Percentiles rank a stretch among this genome's conserved stretches.
Conservation (phyloP, 129 eudicot species). For the Flaveria bidentis region DNA sequence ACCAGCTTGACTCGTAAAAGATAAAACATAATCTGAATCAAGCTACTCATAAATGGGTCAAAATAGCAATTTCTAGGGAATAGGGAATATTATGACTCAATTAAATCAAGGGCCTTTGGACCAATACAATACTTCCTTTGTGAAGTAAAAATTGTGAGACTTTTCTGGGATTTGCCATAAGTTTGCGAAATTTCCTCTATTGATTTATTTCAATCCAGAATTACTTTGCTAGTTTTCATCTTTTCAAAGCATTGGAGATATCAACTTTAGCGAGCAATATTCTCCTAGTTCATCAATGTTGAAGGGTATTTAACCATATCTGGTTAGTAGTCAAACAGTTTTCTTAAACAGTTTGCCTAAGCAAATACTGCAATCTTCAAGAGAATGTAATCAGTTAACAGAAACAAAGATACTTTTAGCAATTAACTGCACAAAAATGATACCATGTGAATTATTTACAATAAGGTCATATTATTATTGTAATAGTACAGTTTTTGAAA, state of each 20-base stretch:
- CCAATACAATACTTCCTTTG: neutral
- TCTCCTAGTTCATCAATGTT: neutral
- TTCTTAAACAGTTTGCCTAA: neutral
- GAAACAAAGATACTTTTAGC: too few species aligned
- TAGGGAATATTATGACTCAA: neutral
- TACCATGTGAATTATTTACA: too few species aligned
- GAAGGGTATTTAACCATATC: neutral
- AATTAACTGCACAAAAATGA: too few species aligned
- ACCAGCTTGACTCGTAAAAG: neutral
- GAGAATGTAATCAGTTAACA: neutral
- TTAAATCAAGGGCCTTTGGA: neutral
- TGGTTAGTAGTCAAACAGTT: constrained; percentile 6
- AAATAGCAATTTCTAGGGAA: neutral
- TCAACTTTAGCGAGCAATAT: neutral
- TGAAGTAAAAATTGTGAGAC: neutral
- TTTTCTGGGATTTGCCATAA: neutral
- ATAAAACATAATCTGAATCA: neutral
- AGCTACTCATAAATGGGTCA: neutral
- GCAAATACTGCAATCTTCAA: constrained; percentile 4
- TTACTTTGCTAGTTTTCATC: neutral
- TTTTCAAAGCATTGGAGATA: neutral
- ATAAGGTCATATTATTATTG: too few species aligned
- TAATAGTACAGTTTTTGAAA: too few species aligned
- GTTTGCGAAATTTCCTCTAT: neutral
- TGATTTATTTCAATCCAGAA: neutral